phyloP scores from a whole-genome alignment of 1,284 basidiomycete genomes.

The Pseudozyma pruni region DNA sequence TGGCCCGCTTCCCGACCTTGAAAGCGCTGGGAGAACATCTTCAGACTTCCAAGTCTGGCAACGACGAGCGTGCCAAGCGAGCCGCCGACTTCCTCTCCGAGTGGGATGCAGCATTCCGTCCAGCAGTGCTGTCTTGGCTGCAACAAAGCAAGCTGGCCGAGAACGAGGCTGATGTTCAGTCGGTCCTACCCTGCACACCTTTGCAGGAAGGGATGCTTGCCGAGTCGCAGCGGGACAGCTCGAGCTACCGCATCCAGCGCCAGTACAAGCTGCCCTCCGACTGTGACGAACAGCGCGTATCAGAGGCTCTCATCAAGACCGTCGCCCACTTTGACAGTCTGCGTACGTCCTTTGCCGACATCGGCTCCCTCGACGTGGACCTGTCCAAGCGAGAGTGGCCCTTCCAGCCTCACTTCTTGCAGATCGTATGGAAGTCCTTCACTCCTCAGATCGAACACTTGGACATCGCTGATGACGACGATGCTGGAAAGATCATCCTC shows the following conservation, averaged over 20 bases:
- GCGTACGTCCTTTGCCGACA: slow-evolving; percentile 56
- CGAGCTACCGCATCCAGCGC: slow-evolving; percentile 55
- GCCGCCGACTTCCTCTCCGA: slow-evolving; percentile 22
- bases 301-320: slow-evolving; percentile 25
- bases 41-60: slow-evolving; percentile 22
- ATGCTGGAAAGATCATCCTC: slow-evolving; percentile 19
- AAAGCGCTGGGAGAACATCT: slow-evolving; percentile 48
- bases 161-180: slow-evolving; percentile 8
- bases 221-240: slow-evolving; percentile 52
- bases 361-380: slow-evolving; percentile 25
- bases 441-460: slow-evolving; percentile 13
- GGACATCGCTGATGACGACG: slow-evolving; percentile 3
- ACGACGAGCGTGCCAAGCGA: slow-evolving; percentile 19
- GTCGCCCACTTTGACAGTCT: slow-evolving; percentile 47
- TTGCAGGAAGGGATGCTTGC: slow-evolving; percentile 65
- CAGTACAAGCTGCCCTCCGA: slow-evolving; percentile 56
- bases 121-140: slow-evolving; percentile 21
- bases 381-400: slow-evolving; percentile 15
- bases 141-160: background rate
- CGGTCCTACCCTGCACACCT: slow-evolving; percentile 53
- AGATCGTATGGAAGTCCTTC: slow-evolving; percentile 39
- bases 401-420: slow-evolving; percentile 44
- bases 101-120: slow-evolving; percentile 32
- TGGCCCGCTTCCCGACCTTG: slow-evolving; percentile 60
- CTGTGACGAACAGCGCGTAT: slow-evolving; percentile 34